Base-by-base conservation (phyloP, 1,284 basidiomycete species). In the Pterulicium gracile region DNA sequence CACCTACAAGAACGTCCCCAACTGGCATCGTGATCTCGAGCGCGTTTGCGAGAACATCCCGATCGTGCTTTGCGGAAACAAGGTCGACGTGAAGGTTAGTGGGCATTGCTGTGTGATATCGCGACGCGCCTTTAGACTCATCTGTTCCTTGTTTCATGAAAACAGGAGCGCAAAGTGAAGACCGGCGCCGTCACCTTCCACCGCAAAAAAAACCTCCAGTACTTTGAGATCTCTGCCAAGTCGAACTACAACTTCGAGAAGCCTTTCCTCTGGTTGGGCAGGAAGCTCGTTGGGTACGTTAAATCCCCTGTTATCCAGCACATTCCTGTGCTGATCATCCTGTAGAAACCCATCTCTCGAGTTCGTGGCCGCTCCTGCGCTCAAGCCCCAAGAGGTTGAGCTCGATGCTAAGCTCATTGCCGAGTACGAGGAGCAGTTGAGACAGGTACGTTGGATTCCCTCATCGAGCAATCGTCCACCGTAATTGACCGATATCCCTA, bases 181-280 rank as follows among this genome's bases (percentile, higher is more conserved):
- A 98, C 95, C 34, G 90, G 88, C 48, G 84, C 88, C 47, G 95
- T 98, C 51, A 99, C 96, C 49, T 99, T 98, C 88, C 96, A 98
- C 79, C 81, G 96, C 64, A 99, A 99, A 88, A 99, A 99, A 81
- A 98, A 96, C 73, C 79, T 99, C 50, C 96, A 98, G 67, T 99
- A 99, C 78, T 98, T 95, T 65, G 96, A 99, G 64, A 98, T 99
- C 61, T 98, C 94, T 3, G 96, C 96, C 54, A 98, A 98, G 72
- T 97, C 92, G 46, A 99, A 99, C 79, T 99, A 98, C 73, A 99
- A 99, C 79, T 98, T 98, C 63, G 96, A 99, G 73, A 98, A 98
- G 70, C 96, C 96, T 44, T 98, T 98, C 91, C 80, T 98, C 54
- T 98, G 96, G 96, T 78, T 98, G 61, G 95, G 92, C 47, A 82